Percentiles rank a stretch among this genome's conserved stretches.
Conservation (phyloP, 768 basidiomycete genomes). For the Russula vinacea region DNA sequence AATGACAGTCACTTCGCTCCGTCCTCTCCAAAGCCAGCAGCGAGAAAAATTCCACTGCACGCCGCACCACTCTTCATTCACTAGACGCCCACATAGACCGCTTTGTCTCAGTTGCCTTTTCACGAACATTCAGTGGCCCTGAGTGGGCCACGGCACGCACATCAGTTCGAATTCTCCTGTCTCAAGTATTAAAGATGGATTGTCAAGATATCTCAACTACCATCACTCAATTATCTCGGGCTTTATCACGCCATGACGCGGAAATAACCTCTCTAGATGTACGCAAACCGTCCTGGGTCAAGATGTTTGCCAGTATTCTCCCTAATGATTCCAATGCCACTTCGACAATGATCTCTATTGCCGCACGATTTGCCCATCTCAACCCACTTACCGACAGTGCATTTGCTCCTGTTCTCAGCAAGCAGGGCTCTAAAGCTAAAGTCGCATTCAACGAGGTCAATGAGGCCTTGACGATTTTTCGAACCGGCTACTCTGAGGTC, state of each 20-base stretch:
- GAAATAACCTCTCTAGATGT: conserved; percentile 40
- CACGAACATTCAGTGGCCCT: conserved; percentile 39
- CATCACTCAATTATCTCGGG: conserved; percentile 38
- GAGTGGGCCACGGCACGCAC: conserved; percentile 45
- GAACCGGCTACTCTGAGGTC: conserved; percentile 58
- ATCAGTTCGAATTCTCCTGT: conserved; percentile 44
- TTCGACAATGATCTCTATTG: conserved; percentile 53
- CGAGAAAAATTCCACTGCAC: conserved; percentile 34
- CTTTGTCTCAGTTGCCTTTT: conserved; percentile 48
- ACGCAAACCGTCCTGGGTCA: conserved; percentile 64
- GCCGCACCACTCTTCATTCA: conserved; percentile 38
- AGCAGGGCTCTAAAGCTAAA: conserved; percentile 33
- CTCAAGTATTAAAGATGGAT: conserved; percentile 37
- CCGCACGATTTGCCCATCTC: conserved; percentile 62
- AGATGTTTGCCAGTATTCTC: conserved; percentile 57
- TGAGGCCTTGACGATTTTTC: conserved; percentile 51
- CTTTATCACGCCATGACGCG: conserved; percentile 40
- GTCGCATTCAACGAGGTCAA: conserved; percentile 57
- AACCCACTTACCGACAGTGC: conserved; percentile 55
- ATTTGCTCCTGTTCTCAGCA: conserved; percentile 43
- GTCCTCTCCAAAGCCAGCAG: conserved; percentile 38
- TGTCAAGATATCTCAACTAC: conserved; percentile 36
- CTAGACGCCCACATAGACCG: conserved; percentile 52
- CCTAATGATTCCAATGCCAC: conserved; percentile 58
- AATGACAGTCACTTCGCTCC: conserved; percentile 37